A percentile compares a stretch with the other conserved stretches of the same genome.
Evolutionary conservation across 345 rosid species (phyloP).

Genomic region (Moricandia moricandioides): DNA sequence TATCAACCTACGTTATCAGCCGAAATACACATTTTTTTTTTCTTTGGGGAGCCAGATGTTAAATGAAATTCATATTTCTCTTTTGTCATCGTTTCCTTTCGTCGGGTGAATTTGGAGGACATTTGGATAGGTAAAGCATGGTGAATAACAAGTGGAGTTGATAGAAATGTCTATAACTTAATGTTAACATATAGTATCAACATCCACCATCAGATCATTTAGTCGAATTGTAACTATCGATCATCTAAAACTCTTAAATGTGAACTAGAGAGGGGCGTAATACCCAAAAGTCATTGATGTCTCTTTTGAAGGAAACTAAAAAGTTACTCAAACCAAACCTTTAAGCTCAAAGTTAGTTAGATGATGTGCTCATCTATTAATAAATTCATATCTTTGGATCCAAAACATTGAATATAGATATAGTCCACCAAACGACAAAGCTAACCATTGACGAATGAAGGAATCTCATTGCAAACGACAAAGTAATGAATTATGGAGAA

Average conservation of each 20-base stretch:
- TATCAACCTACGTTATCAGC: too few relatives aligned
- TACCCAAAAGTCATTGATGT: background rate
- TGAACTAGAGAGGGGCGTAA: slow-evolving; percentile 1
- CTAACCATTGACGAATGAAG: slow-evolving; percentile 31
- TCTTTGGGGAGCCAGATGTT: too few relatives aligned
- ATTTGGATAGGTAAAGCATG: background rate
- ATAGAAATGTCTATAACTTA: background rate
- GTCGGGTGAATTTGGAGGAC: background rate
- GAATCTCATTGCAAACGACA: slow-evolving; percentile 32
- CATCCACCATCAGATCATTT: background rate
- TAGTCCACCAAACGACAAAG: slow-evolving; percentile 32
- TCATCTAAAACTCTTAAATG: background rate
- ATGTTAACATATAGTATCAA: background rate
- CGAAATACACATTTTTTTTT: too few relatives aligned
- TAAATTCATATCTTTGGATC: slow-evolving; percentile 16
- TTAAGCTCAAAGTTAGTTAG: slow-evolving; percentile 1
- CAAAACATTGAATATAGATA: slow-evolving; percentile 32
- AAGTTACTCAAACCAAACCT: slow-evolving; percentile 7
- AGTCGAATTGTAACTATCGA: background rate
- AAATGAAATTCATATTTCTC: background rate
- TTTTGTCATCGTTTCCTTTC: background rate
- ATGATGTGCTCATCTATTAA: background rate
- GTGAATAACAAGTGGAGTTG: background rate
- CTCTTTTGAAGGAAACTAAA: slow-evolving; percentile 6
- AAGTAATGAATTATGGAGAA: slow-evolving; percentile 26